Conservation (phyloP, 1,139 yeast species). For the Geotrichum aggregatum region DNA sequence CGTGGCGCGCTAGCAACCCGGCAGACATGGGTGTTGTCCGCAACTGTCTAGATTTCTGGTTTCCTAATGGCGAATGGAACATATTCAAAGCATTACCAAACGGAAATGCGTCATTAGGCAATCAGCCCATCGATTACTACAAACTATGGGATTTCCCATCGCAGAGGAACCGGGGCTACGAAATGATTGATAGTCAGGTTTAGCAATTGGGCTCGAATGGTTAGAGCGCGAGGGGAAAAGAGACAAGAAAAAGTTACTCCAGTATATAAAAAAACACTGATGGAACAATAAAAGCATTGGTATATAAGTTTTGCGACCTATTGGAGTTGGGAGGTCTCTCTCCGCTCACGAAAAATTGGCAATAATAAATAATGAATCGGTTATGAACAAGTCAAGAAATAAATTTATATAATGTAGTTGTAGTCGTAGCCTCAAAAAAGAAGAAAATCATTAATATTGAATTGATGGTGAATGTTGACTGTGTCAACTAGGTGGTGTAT, state of each 20-base stretch:
- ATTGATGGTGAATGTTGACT: too few species aligned
- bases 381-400: too few species aligned
- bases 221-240: too few species aligned
- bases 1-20: slow-evolving; percentile 32
- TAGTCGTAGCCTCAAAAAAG: too few species aligned
- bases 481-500: too few species aligned
- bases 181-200: slow-evolving; percentile 23
- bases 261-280: not conserved
- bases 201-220: too few species aligned
- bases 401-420: too few species aligned
- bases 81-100: slow-evolving; percentile 27
- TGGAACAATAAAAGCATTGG: not conserved
- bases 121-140: slow-evolving; percentile 39
- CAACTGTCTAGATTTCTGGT: slow-evolving; percentile 44
- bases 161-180: slow-evolving; percentile 22
- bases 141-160: slow-evolving; percentile 36
- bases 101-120: slow-evolving; percentile 36
- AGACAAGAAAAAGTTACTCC: not conserved
- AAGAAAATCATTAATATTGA: too few species aligned
- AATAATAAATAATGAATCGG: too few species aligned
- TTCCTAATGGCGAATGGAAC: slow-evolving; percentile 28
- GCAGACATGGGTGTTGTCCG: slow-evolving; percentile 37
- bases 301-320: too few species aligned
- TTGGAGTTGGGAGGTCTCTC: too few species aligned
- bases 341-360: too few species aligned